Percentiles rank a stretch among this genome's conserved stretches.
phyloP scores from a whole-genome alignment of 306 rosid species.

The Sophora flavescens region DNA sequence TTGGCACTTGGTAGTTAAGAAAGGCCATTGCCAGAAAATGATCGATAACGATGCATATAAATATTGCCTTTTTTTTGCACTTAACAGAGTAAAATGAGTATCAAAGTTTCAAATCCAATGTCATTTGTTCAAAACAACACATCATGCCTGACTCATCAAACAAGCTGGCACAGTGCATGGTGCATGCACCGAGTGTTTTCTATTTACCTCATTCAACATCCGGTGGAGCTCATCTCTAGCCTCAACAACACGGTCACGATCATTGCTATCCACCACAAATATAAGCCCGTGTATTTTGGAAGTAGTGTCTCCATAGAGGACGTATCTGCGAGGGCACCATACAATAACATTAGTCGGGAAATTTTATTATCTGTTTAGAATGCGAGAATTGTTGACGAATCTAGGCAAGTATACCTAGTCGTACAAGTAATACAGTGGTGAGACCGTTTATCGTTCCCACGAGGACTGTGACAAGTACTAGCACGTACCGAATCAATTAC shows the following conservation, averaged over 20 bases:
- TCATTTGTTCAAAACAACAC: background rate
- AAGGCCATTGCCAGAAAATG: slow-evolving; percentile 10
- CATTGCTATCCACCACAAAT: slow-evolving; percentile 57
- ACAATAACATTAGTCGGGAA: background rate
- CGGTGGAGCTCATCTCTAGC: slow-evolving; percentile 57
- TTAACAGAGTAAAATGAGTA: slow-evolving; percentile 4
- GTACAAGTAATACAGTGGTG: too few species aligned
- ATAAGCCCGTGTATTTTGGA: slow-evolving; percentile 57
- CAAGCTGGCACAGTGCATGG: background rate
- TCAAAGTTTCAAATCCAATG: slow-evolving; percentile 7
- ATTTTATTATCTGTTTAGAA: background rate
- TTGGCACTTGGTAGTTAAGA: slow-evolving; percentile 2
- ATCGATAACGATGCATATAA: background rate
- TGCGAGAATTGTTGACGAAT: too few species aligned
- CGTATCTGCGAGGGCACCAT: slow-evolving; percentile 44
- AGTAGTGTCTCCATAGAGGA: slow-evolving; percentile 56
- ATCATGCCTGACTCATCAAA: background rate
- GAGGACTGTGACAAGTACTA: too few species aligned
- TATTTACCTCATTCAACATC: slow-evolving; percentile 55
- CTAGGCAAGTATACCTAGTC: too few species aligned
- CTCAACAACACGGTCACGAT: slow-evolving; percentile 55
- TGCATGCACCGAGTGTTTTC: background rate
- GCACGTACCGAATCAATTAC: too few species aligned
- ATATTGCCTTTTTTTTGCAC: slow-evolving; percentile 1
- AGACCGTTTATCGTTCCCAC: too few species aligned